phyloP scores from a whole-genome alignment of 345 rosid genomes.

The Eucalyptus rudis region DNA sequence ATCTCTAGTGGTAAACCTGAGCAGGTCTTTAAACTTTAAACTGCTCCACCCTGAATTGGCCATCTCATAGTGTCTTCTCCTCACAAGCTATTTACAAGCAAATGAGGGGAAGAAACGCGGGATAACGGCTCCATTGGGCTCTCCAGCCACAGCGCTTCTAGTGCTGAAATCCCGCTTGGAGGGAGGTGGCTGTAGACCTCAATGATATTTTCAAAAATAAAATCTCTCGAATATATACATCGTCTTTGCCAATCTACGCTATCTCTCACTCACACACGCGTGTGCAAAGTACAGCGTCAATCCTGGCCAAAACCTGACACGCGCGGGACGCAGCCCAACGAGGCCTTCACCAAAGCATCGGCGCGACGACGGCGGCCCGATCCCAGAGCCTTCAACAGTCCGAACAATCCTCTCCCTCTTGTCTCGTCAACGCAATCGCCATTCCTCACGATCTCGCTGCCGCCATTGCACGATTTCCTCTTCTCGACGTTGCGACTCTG shows the following conservation, averaged over 20 bases:
- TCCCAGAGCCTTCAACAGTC: slow-evolving; percentile 3
- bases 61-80: too few species aligned
- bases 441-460: slow-evolving; percentile 1
- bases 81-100: too few species aligned
- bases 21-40: too few species aligned
- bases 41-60: too few species aligned
- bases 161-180: too few species aligned
- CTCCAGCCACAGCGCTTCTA: too few species aligned
- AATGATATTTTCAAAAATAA: not conserved
- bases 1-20: not conserved
- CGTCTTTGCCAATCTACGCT: not conserved
- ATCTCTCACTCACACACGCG: too few species aligned
- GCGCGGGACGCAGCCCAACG: not conserved
- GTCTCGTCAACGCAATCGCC: slow-evolving; percentile 3
- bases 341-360: not conserved
- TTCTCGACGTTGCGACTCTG: slow-evolving; percentile 5
- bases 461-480: not conserved
- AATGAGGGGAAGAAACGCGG: too few species aligned
- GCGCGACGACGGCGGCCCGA: not conserved
- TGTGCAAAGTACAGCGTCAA: not conserved
- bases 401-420: not conserved
- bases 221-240: not conserved
- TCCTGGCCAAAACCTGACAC: not conserved
- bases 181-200: too few species aligned
- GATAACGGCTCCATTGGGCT: too few species aligned